phyloP scores from a whole-genome alignment of 306 rosid species.

The Crataegus laevigata region DNA sequence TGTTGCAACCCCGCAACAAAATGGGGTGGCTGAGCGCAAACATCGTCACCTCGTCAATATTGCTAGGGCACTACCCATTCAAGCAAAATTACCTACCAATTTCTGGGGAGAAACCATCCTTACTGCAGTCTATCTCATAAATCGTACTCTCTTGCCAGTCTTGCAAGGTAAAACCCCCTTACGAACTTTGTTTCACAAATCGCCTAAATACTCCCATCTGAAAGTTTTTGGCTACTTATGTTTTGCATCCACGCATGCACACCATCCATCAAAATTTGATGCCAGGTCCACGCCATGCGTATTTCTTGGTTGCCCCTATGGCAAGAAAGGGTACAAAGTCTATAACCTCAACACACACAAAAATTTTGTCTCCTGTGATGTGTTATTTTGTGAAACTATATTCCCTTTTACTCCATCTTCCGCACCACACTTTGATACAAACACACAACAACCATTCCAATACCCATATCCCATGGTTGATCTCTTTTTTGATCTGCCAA shows the following conservation, averaged over 20 bases:
- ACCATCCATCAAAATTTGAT: not conserved
- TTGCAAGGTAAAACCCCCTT: not conserved
- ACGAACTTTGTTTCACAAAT: not conserved
- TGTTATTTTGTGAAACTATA: rapidly evolving
- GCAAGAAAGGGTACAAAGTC: not conserved
- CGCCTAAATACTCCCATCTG: not conserved
- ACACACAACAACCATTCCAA: no score
- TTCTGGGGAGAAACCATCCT: not conserved
- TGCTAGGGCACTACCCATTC: not conserved
- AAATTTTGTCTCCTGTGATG: not conserved
- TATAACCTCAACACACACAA: not conserved
- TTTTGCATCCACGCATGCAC: not conserved
- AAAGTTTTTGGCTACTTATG: not conserved
- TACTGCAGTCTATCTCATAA: not conserved
- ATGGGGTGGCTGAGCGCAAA: not conserved
- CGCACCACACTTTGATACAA: not conserved
- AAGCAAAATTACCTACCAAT: not conserved
- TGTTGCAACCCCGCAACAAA: not conserved
- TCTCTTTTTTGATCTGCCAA: rapidly evolving
- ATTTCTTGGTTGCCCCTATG: not conserved
- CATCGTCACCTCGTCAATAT: not conserved
- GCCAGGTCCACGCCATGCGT: not conserved
- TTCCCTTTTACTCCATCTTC: not conserved
- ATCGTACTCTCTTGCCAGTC: rapidly evolving
- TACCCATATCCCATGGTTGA: not conserved